phyloP scores from a whole-genome alignment of 1,284 basidiomycete genomes.

The Apiotrichum mycotoxinovorans region DNA sequence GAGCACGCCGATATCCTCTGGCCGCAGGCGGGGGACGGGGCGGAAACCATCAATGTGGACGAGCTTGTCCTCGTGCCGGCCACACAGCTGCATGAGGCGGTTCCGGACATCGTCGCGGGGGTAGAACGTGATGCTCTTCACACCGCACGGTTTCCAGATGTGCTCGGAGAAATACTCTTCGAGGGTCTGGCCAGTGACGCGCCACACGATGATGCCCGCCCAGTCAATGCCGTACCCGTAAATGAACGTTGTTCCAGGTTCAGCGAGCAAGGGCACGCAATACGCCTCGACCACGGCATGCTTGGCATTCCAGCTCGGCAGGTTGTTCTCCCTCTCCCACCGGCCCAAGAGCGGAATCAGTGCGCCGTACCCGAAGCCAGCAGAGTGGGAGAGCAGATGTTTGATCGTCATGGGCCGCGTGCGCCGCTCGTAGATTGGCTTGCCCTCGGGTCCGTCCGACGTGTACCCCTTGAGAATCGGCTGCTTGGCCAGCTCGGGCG shows the following conservation, averaged over 20 bases:
- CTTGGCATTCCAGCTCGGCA: slow-evolving; percentile 23
- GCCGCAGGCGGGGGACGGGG: slow-evolving; percentile 2
- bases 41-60: slow-evolving; percentile 7
- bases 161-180: slow-evolving; percentile 32
- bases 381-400: slow-evolving; percentile 34
- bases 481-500: slow-evolving; percentile 30
- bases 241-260: slow-evolving; percentile 32
- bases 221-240: slow-evolving; percentile 44
- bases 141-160: slow-evolving; percentile 14
- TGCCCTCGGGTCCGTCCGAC: slow-evolving; percentile 18
- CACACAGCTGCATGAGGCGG: slow-evolving; percentile 16
- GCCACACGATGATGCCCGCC: slow-evolving; percentile 36
- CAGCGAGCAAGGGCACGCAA: slow-evolving; percentile 26
- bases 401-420: slow-evolving; percentile 31
- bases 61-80: slow-evolving; percentile 16
- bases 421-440: slow-evolving; percentile 23
- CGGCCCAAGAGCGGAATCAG: background rate
- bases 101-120: slow-evolving; percentile 19
- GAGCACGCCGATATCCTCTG: slow-evolving; percentile 9
- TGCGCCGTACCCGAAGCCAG: slow-evolving; percentile 6
- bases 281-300: slow-evolving; percentile 12
- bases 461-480: slow-evolving; percentile 34
- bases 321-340: slow-evolving; percentile 9
- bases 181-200: slow-evolving; percentile 30
- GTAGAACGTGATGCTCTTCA: slow-evolving; percentile 32